phyloP scores from a whole-genome alignment of 2,329 filamentous ascomycete genomes.

The Trichoderma sp. region DNA sequence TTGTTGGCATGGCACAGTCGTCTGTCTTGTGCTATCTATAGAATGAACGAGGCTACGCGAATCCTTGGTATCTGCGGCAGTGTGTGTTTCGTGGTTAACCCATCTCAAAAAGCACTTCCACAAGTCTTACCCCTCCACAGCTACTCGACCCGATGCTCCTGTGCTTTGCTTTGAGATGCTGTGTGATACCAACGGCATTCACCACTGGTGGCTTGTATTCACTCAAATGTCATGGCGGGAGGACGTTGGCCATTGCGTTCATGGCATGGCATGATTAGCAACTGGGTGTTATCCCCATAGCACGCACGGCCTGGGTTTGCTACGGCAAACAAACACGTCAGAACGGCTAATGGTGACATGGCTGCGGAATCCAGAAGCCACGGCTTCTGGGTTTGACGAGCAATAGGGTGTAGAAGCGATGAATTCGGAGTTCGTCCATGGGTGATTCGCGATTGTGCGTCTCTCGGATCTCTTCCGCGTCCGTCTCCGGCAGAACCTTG shows the following conservation, averaged over 20 bases:
- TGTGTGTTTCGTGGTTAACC: background rate
- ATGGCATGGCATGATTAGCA: background rate
- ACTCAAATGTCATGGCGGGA: background rate
- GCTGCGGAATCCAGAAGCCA: background rate
- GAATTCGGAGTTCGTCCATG: background rate
- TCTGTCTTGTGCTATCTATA: background rate
- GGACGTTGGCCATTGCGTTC: background rate
- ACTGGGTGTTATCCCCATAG: background rate
- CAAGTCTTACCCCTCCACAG: background rate
- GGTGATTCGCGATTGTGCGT: background rate
- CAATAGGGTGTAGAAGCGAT: slow-evolving; percentile 1
- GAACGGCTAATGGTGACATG: background rate
- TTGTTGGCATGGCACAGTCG: background rate
- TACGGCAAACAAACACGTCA: background rate
- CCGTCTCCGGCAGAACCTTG: background rate
- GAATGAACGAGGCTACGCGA: background rate
- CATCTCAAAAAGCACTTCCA: background rate
- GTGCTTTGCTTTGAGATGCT: background rate
- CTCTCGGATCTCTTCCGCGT: background rate
- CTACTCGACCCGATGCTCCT: background rate
- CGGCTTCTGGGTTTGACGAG: background rate
- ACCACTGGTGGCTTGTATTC: background rate
- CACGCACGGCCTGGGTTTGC: background rate
- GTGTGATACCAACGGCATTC: background rate
- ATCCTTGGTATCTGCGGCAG: background rate